These are phyloP conservation scores for Phytophthora multivora DNA, from an alignment of 352 stramenopile genomes.

Conservation along the genomic window DNA sequence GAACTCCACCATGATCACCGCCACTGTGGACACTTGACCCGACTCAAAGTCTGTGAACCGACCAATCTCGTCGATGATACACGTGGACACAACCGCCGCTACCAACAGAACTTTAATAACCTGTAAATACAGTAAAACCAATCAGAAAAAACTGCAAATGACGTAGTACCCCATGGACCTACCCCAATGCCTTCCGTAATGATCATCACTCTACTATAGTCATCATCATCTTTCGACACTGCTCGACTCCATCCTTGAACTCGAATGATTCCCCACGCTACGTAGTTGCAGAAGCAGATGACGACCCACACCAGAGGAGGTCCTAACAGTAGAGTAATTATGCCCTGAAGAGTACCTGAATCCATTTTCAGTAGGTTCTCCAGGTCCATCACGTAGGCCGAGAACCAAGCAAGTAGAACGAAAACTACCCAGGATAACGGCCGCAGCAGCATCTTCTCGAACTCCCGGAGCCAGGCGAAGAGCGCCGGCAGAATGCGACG, in stretches of 20 bases:
- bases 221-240: conserved; percentile 75
- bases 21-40: conserved; percentile 76
- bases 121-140: conserved; percentile 23
- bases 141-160: not conserved
- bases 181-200: conserved; percentile 85
- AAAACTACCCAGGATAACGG: conserved; percentile 86
- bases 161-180: conserved; percentile 3
- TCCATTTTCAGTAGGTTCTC: conserved; percentile 48
- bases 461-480: conserved; percentile 82
- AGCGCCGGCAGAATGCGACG: conserved; percentile 62
- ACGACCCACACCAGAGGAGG: conserved; percentile 83
- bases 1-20: conserved; percentile 80
- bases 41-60: conserved; percentile 83
- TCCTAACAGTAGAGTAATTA: conserved; percentile 70
- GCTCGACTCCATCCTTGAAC: conserved; percentile 81
- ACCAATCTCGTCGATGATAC: conserved; percentile 84
- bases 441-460: conserved; percentile 80
- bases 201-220: conserved; percentile 88
- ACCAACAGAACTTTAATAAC: conserved; percentile 86
- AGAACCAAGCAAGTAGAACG: conserved; percentile 74
- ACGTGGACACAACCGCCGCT: conserved; percentile 81
- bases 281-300: conserved; percentile 83
- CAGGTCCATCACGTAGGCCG: conserved; percentile 70
- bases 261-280: conserved; percentile 83
- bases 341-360: conserved; percentile 42